These are phyloP conservation scores for Cornus suecica DNA, from an alignment of 148 eudicot species.

Conservation along the genomic window DNA sequence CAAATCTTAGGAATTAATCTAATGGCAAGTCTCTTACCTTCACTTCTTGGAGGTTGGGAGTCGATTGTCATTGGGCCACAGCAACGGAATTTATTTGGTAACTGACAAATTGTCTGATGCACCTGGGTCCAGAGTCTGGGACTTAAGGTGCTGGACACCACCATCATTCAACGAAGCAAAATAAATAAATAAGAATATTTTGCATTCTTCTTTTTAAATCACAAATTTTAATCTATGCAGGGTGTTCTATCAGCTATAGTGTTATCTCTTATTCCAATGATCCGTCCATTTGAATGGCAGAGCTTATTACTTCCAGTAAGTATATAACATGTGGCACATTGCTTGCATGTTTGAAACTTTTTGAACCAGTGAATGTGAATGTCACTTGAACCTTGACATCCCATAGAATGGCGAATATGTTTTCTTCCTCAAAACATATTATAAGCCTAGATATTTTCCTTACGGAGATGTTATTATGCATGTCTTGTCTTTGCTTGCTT, in stretches of 20 bases:
- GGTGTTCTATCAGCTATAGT: conserved; percentile 83
- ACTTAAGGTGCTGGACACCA: too few species aligned
- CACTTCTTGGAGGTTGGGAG: too few species aligned
- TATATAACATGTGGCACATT: conserved; percentile 13
- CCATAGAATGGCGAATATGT: not conserved
- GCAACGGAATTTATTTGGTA: too few species aligned
- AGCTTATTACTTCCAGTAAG: conserved; percentile 90
- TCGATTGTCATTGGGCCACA: too few species aligned
- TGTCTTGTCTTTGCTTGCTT: not conserved
- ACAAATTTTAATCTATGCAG: conserved; percentile 40
- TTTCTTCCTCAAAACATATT: not conserved
- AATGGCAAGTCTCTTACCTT: too few species aligned
- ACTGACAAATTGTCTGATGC: too few species aligned
- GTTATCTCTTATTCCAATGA: conserved; percentile 73
- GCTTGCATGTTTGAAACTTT: not conserved
- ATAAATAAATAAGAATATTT: not conserved
- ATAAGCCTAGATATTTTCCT: not conserved
- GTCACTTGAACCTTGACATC: not conserved
- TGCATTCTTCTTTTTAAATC: conserved; percentile 9
- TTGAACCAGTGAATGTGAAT: not conserved
- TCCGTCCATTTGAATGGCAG: conserved; percentile 98
- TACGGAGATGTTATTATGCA: not conserved
- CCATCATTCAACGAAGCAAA: too few species aligned
- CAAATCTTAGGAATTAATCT: too few species aligned
- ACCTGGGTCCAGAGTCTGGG: too few species aligned